Conservation (phyloP, 2,329 filamentous ascomycete genomes). For the Rachicladosporium sp. region DNA sequence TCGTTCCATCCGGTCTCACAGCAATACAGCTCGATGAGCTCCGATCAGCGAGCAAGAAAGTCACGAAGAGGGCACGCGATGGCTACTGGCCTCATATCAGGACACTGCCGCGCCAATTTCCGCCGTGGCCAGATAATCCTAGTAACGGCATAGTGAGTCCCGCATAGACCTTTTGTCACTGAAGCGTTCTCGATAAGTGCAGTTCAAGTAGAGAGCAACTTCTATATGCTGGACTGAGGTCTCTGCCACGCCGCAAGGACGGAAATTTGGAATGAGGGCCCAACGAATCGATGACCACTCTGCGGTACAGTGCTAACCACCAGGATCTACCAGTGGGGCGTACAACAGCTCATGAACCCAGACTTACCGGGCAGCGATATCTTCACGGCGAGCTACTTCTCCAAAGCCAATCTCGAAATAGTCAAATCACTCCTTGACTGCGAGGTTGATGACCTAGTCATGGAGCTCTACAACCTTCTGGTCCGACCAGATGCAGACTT, state of each 20-base stretch:
- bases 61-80: conserved; percentile 50
- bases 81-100: conserved; percentile 72
- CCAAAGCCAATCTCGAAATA: conserved; percentile 47
- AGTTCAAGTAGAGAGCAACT: no score
- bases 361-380: conserved; percentile 44
- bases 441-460: conserved; percentile 51
- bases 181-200: no score
- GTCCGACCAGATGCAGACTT: conserved; percentile 61
- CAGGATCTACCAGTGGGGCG: conserved; percentile 48
- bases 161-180: no score
- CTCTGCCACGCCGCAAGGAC: no score
- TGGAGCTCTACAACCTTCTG: conserved; percentile 82
- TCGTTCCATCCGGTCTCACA: conserved; percentile 53
- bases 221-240: no score
- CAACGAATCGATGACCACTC: no score
- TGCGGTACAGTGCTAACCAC: no score
- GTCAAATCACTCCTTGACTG: conserved; percentile 53
- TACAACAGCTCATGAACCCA: conserved; percentile 74
- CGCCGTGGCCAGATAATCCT: conserved; percentile 57
- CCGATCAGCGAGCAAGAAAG: conserved; percentile 45
- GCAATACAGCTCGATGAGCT: conserved; percentile 45
- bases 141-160: conserved; percentile 45
- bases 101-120: conserved; percentile 81
- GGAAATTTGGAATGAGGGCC: no score
- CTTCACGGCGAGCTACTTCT: conserved; percentile 64